Base-by-base conservation (phyloP, 768 basidiomycete genomes). In the Pisolithus tinctorius region DNA sequence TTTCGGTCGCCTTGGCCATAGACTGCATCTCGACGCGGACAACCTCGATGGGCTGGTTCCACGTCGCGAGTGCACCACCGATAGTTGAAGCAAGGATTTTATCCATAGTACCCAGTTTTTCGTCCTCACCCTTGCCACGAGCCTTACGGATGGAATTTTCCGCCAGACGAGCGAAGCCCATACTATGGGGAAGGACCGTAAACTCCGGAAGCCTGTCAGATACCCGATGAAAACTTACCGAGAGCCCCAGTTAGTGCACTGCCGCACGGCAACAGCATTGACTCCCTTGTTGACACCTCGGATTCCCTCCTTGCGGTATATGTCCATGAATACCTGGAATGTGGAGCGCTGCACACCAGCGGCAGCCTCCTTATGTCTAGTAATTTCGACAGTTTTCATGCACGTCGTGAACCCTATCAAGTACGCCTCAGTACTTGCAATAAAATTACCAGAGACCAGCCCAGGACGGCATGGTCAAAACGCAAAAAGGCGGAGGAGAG, bases 11-110 rank as follows among this genome's bases (percentile, higher is more conserved):
- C 69, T 98, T 98, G 25, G 90, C 84, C 88, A 98, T 97, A 46
- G 93, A 95, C 82, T 99, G 96, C 96, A 99, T 98, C 91, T 96
- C 94, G 30, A 98, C 93, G 51, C 95, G 90, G 58, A 98, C 80
- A 59, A 97, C 95, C 71, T 97, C 94, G 54, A 97, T 96, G 38
- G 93, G 95, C 66, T 98, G 96, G 69, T 99, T 99, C 96, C 96
- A 99, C 48, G 93, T 96, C 11, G 92, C 95, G 55, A 98, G 72
- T 41, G 96, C 94, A 70, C 96, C 94, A 63, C 90, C 95, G 49
- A 97, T 77, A 1, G 86, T 81, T 16, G 93, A 94, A 7, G 93
- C 78, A 31, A 86, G 50, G 60, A 98, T 92, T 72, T 94, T 97
- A 67, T 99, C 96, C 17, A 80, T 13, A 6, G 89, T 81, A 53